Percentiles rank a stretch among this genome's conserved stretches.
phyloP scores from a whole-genome alignment of 1,284 basidiomycete species.

The Marasmius tenuissimus region DNA sequence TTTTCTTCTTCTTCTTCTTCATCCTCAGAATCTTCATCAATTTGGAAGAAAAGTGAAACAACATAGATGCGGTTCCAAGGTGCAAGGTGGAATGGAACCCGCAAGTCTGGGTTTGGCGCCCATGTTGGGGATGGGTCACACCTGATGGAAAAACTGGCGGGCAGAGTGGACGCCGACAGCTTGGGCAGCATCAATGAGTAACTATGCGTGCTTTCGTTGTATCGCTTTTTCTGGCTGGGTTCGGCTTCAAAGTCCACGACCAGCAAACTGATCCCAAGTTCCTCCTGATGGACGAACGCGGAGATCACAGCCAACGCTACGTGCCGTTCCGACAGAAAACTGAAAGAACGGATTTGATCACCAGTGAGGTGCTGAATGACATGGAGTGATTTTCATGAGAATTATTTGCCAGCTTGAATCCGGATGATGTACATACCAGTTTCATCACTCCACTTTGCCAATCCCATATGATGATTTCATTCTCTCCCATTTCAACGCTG shows the following conservation, averaged over 20 bases:
- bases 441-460: slow-evolving; percentile 52
- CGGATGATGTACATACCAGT: slow-evolving; percentile 38
- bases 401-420: not conserved
- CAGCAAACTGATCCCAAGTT: slow-evolving; percentile 18
- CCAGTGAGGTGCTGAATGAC: slow-evolving; percentile 31
- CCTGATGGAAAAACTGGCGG: slow-evolving; percentile 42
- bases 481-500: slow-evolving; percentile 26
- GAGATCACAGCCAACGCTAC: slow-evolving; percentile 11
- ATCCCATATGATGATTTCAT: slow-evolving; percentile 58
- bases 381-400: slow-evolving; percentile 3
- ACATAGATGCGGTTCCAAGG: slow-evolving; percentile 45
- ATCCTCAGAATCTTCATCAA: slow-evolving; percentile 20
- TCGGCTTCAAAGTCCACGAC: slow-evolving; percentile 30
- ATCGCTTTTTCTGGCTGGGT: slow-evolving; percentile 22
- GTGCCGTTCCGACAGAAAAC: slow-evolving; percentile 14
- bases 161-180: slow-evolving; percentile 21
- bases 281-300: slow-evolving; percentile 12
- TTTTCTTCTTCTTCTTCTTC: not conserved
- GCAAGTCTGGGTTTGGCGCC: slow-evolving; percentile 28
- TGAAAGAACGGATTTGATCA: slow-evolving; percentile 33
- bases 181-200: slow-evolving; percentile 43
- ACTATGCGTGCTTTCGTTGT: slow-evolving; percentile 30
- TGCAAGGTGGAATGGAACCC: slow-evolving; percentile 51
- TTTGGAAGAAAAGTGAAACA: slow-evolving; percentile 41
- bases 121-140: slow-evolving; percentile 57